Base-by-base conservation (phyloP, 139 green algal genomes). In the Pleodorina starrii region DNA sequence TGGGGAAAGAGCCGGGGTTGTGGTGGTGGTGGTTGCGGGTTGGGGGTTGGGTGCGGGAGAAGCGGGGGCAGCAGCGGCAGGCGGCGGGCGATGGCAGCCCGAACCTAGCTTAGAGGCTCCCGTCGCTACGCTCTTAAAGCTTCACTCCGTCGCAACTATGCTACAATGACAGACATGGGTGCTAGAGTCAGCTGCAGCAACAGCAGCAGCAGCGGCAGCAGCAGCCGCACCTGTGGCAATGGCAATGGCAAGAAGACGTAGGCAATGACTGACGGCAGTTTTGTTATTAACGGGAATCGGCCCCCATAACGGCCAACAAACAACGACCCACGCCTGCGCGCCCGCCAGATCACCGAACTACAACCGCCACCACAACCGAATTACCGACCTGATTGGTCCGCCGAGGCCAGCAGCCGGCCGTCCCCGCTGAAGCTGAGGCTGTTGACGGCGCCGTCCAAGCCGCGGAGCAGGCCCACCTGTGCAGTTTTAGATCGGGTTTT, bases 391-490 rank as follows among this genome's bases (percentile, higher is more conserved):
- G 46, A 73, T 42, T 57, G 10, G 83, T 88, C 83, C 6, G 60
- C 60, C 0, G 66, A 19, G 21, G 83, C 83, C 66, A 88, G 83
- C 46, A 80, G 44, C 2, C 68, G 46, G 23, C 83, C 83, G 35
- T 81, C 68, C 1, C 23, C 68, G 83, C 29, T 72, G 63, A 81
- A 88, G 83, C 66, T 54, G 19, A 88, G 25, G 16, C 35, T 51
- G 21, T 2, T 5, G 40, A 88, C 83, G 4, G 23, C 40, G 5
- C 83, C 83, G 17, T 51, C 46, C 66, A 81, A 29, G 32, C 83
- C 83, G 7, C 83, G 83, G 27, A 88, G 68, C 68, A 88, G 48
- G 12, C 66, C 83, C 5, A 88, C 32, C 83, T 88, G 68, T 1
- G 54, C 21, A 32, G 54, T 66, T 9, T 5, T 66, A 66, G 54